phyloP scores from a whole-genome alignment of 306 rosid species.

The Ochetophila trinervis region DNA sequence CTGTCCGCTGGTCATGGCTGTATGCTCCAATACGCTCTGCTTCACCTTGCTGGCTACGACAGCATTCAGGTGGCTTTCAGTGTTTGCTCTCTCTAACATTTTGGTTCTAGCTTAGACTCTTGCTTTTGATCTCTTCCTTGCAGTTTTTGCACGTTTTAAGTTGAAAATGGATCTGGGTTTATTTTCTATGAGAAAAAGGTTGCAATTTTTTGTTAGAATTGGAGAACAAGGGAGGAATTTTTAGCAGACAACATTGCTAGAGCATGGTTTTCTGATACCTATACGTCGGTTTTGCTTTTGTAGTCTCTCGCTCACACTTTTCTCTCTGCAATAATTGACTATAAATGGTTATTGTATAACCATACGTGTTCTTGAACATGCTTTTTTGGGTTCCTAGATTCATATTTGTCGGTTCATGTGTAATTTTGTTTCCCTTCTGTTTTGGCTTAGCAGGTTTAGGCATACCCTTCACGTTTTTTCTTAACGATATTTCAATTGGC shows the following conservation, averaged over 20 bases:
- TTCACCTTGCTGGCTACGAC: slow-evolving; percentile 92
- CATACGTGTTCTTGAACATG: background rate
- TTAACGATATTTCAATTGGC: no score
- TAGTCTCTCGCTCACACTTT: background rate
- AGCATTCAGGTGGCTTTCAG: slow-evolving; percentile 55
- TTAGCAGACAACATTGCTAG: background rate
- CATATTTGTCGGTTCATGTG: background rate
- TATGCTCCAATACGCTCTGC: slow-evolving; percentile 92
- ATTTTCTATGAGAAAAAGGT: background rate
- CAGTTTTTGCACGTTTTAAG: background rate
- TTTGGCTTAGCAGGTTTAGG: background rate
- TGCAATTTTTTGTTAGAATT: background rate
- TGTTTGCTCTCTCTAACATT: background rate
- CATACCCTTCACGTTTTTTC: no score
- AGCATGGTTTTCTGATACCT: background rate
- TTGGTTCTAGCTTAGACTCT: background rate
- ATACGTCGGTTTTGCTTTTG: background rate
- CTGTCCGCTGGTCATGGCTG: slow-evolving; percentile 96
- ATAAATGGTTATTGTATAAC: background rate
- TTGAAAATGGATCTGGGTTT: slow-evolving; percentile 12
- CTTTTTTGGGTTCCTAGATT: background rate
- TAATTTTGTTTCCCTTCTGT: background rate
- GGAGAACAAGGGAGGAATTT: background rate
- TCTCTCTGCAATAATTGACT: background rate
- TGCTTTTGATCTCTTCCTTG: slow-evolving; percentile 3